These are phyloP conservation scores for Boletus bicolor DNA, from an alignment of 768 basidiomycete genomes.

Conservation along the genomic window DNA sequence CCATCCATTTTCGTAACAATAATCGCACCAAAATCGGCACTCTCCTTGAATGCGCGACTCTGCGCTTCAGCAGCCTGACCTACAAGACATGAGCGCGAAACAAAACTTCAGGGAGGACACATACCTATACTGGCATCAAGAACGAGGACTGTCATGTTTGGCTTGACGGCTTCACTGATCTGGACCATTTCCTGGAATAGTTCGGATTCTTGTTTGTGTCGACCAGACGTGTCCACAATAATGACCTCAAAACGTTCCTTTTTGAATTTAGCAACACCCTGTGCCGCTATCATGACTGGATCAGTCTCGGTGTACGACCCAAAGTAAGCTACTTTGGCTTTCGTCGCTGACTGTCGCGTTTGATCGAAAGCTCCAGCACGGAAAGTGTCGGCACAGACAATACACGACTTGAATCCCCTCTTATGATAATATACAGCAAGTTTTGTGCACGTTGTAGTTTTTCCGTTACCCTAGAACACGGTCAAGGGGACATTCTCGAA, in stretches of 20 bases:
- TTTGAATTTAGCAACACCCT: constrained; percentile 96
- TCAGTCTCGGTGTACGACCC: constrained; percentile 99
- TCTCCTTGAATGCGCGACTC: constrained; percentile 95
- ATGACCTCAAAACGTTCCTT: constrained; percentile 98
- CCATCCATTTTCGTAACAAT: constrained; percentile 99
- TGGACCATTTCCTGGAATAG: constrained; percentile 98
- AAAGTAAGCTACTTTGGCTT: constrained; percentile 98
- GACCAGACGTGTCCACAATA: constrained; percentile 96
- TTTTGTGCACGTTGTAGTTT: constrained; percentile 99
- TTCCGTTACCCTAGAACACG: constrained; percentile 79
- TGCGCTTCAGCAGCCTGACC: constrained; percentile 98
- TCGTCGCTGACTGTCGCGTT: constrained; percentile 96
- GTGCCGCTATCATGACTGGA: constrained; percentile 89
- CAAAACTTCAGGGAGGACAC: neutral
- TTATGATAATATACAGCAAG: constrained; percentile 97
- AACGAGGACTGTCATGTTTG: constrained; percentile 93
- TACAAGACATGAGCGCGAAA: constrained; percentile 23
- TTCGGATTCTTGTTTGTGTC: constrained; percentile 96
- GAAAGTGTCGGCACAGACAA: constrained; percentile 99
- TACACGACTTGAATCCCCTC: constrained; percentile 93
- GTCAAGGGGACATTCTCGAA: neutral
- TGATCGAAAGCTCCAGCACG: constrained; percentile 99
- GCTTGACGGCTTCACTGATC: constrained; percentile 89
- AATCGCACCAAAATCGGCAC: constrained; percentile 95
- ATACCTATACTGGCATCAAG: constrained; percentile 95